Evolutionary conservation across 2,329 filamentous ascomycete species (phyloP).

Genomic region (Esteya vermicola): DNA sequence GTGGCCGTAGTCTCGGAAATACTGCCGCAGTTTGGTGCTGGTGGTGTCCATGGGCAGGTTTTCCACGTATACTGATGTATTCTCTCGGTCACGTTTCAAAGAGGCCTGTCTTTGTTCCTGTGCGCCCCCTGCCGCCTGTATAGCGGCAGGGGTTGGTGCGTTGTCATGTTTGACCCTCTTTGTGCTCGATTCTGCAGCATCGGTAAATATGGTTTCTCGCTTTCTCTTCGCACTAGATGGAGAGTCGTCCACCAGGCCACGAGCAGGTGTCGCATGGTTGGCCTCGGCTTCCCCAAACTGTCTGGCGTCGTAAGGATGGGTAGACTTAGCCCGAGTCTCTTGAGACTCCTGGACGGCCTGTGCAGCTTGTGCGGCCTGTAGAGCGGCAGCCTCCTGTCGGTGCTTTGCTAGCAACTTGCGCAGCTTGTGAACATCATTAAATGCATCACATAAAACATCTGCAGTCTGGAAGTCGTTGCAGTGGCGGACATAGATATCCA

Average conservation of each 20-base stretch:
- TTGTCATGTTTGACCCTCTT: too few species aligned
- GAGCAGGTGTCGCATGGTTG: background rate
- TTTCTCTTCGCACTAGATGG: conserved; percentile 54
- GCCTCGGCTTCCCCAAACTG: conserved; percentile 17
- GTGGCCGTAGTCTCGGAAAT: conserved; percentile 80
- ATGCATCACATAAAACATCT: conserved; percentile 56
- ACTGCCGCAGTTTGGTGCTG: conserved; percentile 65
- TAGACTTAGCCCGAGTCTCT: too few species aligned
- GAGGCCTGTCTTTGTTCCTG: conserved; percentile 28
- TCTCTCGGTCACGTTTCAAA: conserved; percentile 74
- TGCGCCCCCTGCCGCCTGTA: conserved; percentile 51
- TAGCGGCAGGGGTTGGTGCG: too few species aligned
- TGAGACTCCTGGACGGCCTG: conserved; percentile 11
- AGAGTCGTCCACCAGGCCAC: conserved; percentile 11
- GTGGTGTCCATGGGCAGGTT: conserved; percentile 59
- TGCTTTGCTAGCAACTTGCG: conserved; percentile 48
- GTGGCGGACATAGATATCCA: conserved; percentile 62
- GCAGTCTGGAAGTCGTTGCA: conserved; percentile 85
- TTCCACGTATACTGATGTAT: conserved; percentile 70
- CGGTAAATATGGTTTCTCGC: conserved; percentile 50
- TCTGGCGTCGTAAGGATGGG: background rate
- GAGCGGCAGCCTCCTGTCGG: conserved; percentile 41
- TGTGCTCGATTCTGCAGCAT: conserved; percentile 13
- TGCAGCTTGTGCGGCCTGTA: conserved; percentile 25
- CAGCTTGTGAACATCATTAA: conserved; percentile 59